Base-by-base conservation (phyloP, 768 basidiomycete genomes). In the Rubroboletus satanas region DNA sequence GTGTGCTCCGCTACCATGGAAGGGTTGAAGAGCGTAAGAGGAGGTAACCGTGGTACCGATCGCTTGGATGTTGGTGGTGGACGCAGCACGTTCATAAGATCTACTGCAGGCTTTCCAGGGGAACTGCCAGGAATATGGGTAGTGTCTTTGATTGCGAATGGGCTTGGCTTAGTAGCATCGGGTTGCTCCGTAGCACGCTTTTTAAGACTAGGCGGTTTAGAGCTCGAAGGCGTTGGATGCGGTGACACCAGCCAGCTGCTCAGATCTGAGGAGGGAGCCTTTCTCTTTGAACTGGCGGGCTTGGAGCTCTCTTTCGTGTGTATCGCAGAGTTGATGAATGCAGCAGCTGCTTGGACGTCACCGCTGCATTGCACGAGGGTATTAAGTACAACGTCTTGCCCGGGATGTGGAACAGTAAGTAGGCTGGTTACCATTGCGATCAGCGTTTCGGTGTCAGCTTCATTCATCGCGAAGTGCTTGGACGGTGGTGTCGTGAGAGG, bases 401-500 rank as follows among this genome's bases (percentile, higher is more conserved):
- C 67, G 4, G 74, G 68, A 14, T 59, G 57, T 50, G 66, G 66
- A 26, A 49, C 51, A 46, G 62, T 53, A 15, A 89, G 67, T 14
- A 88, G 71, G 64, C 87, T 89, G 15, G 75, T 71, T n/a, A 89
- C 80, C 53, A 88, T 72, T 10, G 82, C 87, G 41, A 91, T 73
- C 33, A 90, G 75, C 7, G 75, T 81, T 31, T 91, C 89, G 0
- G 86, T 91, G 69, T 88, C 86, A 9, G 37, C 45, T 31, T 59
- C 64, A 7, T 49, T 59, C 70, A 73, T 72, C 21, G 42, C 38
- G 41, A 31, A n/a, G 43, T 51, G 17, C 2, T 21, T 46, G 41
- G 26, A n/a, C 15, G 33, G 26, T 12, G 18, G 18, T 28, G 32
- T 29, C 33, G 33, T 6, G 38, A 23, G 53, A 17, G 17, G 15